Conservation (phyloP, 2,329 filamentous ascomycete species). For the Fusarium phyllophilum region DNA sequence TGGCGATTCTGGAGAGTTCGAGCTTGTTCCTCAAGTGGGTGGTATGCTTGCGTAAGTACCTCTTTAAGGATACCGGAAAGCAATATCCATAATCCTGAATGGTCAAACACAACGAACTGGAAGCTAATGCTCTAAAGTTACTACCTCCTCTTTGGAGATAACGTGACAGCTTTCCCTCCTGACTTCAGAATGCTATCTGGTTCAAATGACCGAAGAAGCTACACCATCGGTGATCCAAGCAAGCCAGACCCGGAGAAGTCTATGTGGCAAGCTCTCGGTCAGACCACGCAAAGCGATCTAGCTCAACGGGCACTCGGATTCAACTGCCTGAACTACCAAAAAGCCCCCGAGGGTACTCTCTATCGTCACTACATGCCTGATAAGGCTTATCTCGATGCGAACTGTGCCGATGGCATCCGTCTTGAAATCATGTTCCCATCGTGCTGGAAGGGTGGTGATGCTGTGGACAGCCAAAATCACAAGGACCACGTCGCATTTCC, state of each 20-base stretch:
- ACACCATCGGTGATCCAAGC: slow-evolving; percentile 74
- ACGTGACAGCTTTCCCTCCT: slow-evolving; percentile 77
- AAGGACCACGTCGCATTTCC: slow-evolving; percentile 81
- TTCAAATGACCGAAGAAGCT: slow-evolving; percentile 73
- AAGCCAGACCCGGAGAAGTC: slow-evolving; percentile 74
- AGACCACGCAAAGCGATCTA: slow-evolving; percentile 74
- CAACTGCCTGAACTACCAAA: slow-evolving; percentile 90
- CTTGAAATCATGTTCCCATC: slow-evolving; percentile 89
- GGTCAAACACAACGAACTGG: neutral
- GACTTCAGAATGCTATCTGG: slow-evolving; percentile 87
- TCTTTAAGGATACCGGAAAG: no score
- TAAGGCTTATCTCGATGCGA: slow-evolving; percentile 80
- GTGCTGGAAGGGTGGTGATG: slow-evolving; percentile 83
- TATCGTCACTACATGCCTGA: slow-evolving; percentile 84
- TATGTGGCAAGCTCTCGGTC: slow-evolving; percentile 70
- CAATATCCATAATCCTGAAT: neutral
- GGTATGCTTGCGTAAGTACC: slow-evolving; percentile 83
- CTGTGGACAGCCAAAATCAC: slow-evolving; percentile 65
- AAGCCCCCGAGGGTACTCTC: slow-evolving; percentile 74
- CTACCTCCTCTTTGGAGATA: slow-evolving; percentile 78
- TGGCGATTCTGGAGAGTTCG: slow-evolving; percentile 68
- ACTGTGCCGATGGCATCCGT: slow-evolving; percentile 84
- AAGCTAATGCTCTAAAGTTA: slow-evolving; percentile 65
- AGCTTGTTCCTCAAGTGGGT: slow-evolving; percentile 78
- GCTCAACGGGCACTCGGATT: slow-evolving; percentile 87